A percentile compares a stretch with the other conserved stretches of the same genome.
These are phyloP conservation scores for Xylaria sp. DNA, from an alignment of 2,329 filamentous ascomycete genomes.

Conservation along the genomic window DNA sequence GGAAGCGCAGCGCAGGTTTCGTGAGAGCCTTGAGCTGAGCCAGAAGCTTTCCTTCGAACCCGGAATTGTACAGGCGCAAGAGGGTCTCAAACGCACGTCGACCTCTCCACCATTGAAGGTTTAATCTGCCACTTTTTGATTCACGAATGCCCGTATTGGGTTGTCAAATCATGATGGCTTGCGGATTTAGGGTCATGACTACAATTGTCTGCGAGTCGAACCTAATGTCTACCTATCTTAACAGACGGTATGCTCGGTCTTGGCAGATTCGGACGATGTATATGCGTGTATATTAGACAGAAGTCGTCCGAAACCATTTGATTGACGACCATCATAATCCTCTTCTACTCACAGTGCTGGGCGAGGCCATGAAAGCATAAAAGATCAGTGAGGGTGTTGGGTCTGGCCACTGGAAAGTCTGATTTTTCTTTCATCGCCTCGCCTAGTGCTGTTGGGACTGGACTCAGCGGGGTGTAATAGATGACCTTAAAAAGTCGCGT, in stretches of 20 bases:
- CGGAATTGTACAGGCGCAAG: conserved; percentile 64
- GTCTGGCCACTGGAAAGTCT: too few species aligned
- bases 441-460: background rate
- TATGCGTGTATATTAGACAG: conserved; percentile 6
- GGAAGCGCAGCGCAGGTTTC: conserved; percentile 75
- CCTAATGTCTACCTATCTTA: background rate
- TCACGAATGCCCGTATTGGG: background rate
- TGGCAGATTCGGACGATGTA: conserved; percentile 12
- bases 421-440: too few species aligned
- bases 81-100: conserved; percentile 57
- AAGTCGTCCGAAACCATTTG: too few species aligned
- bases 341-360: background rate
- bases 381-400: too few species aligned
- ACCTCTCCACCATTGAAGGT: conserved; percentile 8
- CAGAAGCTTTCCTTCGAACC: conserved; percentile 63
- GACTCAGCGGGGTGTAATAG: background rate
- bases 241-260: background rate
- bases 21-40: conserved; percentile 73
- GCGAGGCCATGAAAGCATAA: too few species aligned
- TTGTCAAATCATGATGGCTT: background rate
- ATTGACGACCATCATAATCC: background rate
- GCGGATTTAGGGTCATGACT: background rate
- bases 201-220: background rate
- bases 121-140: conserved; percentile 10
- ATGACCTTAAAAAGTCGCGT: too few species aligned